Base-by-base conservation (phyloP, 176 grass and related monocot species). In the Alopecurus myosuroides region DNA sequence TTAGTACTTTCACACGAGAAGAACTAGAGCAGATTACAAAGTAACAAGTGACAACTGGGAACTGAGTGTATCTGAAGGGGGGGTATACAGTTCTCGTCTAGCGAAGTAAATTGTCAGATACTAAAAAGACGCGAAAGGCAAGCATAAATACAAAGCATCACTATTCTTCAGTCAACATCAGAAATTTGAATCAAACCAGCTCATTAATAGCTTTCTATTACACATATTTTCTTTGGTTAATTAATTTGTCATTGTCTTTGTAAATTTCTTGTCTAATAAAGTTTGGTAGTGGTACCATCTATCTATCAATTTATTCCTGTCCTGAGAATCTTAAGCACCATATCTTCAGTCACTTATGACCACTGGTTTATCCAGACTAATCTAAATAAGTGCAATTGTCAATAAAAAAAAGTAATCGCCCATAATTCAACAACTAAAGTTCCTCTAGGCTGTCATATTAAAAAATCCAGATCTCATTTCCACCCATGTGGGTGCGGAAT, bases 381-480 rank as follows among this genome's bases (percentile, higher is more conserved):
- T 4, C 46, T 62, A 35, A 55, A 49, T 62, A 1, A 51, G 41
- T 40, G 33, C 20, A 56, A 9, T 56, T 65, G 34, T 71, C 42
- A 36, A 72, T 18, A 20, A 44, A 35, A 78, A 15, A 25, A 22
- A 61, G n/a, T 14, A 71, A 51, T 0, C 39, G 22, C 10, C 5
- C 34, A 20, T 33, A 77, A 46, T 71, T 81, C 83, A 77, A 39
- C 0, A 1, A 64, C 30, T 33, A 63, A 50, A 44, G 72, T 20
- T 53, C 75, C 48, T 57, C 40, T 77, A 71, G 33, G 70, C 31
- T 77, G 78, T 53, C 71, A 44, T 61, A 9, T 72, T 4, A 83
- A 64, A 65, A 76, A 26, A 3, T 67, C 36, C 37, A 80, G 51
- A 82, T 55, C 72, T 7, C 64, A 52, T 63, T 87, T 62, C 37